Conservation (phyloP, 768 basidiomycete species). For the Nidularia sp. region DNA sequence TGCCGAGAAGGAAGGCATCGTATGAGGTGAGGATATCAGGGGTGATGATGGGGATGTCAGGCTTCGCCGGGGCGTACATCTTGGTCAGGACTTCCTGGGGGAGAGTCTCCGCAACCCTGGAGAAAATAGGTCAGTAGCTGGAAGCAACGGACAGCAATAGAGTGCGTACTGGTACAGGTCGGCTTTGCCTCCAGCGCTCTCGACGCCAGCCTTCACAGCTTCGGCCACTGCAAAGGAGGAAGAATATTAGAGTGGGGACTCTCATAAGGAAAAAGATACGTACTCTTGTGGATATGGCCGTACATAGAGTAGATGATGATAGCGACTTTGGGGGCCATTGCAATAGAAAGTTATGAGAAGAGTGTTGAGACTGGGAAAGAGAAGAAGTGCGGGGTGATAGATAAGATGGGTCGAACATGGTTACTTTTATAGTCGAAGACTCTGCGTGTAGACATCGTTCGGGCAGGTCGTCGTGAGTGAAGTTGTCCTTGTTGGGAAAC, state of each 20-base stretch:
- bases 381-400: not conserved
- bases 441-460: too few species aligned
- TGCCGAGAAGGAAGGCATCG: conserved; percentile 74
- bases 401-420: not conserved
- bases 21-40: conserved; percentile 48
- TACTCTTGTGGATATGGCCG: conserved; percentile 68
- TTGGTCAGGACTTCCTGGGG: conserved; percentile 57
- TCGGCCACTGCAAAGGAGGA: conserved; percentile 50
- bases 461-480: too few species aligned
- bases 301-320: conserved; percentile 75
- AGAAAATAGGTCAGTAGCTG: not conserved
- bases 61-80: conserved; percentile 72
- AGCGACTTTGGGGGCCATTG: conserved; percentile 55
- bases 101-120: conserved; percentile 78
- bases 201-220: conserved; percentile 43
- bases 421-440: not conserved
- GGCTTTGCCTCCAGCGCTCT: conserved; percentile 42
- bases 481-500: too few species aligned
- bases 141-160: conserved; percentile 1
- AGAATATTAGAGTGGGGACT: not conserved
- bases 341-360: conserved; percentile 10
- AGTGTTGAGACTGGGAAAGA: conserved; percentile 3
- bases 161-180: conserved; percentile 49
- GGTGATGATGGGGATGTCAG: conserved; percentile 63
- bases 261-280: conserved; percentile 14